Conservation (phyloP, 2,329 filamentous ascomycete genomes). For the Alternaria alternata region DNA sequence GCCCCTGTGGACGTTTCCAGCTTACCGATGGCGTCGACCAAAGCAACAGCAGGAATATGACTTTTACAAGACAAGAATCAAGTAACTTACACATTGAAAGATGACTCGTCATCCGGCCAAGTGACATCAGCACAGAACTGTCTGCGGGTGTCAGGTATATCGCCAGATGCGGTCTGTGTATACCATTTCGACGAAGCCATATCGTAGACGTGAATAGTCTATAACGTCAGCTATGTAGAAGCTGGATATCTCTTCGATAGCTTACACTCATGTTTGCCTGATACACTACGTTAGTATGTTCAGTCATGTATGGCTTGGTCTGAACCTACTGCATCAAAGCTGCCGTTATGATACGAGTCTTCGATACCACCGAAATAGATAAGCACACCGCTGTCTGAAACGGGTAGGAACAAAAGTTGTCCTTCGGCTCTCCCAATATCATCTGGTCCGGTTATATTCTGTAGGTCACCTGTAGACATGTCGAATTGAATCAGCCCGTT, state of each 20-base stretch:
- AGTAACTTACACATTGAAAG: constrained; percentile 67
- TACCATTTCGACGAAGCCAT: constrained; percentile 69
- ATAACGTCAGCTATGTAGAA: constrained; percentile 36
- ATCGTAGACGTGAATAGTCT: constrained; percentile 67
- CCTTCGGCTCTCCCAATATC: constrained; percentile 66
- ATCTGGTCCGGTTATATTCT: constrained; percentile 64
- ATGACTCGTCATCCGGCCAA: constrained; percentile 67
- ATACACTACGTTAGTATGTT: constrained; percentile 4
- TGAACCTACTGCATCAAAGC: constrained; percentile 44
- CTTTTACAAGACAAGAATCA: not conserved
- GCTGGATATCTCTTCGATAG: not conserved
- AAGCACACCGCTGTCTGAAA: constrained; percentile 66
- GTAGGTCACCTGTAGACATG: constrained; percentile 62
- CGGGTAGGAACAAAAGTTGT: constrained; percentile 66
- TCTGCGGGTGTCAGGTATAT: constrained; percentile 61
- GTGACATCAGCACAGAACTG: constrained; percentile 69
- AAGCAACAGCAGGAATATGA: not conserved
- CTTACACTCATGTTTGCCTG: constrained; percentile 50
- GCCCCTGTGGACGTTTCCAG: not conserved
- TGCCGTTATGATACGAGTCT: constrained; percentile 59
- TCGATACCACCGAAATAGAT: constrained; percentile 69
- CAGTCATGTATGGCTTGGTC: constrained; percentile 4
- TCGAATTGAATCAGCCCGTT: constrained; percentile 65
- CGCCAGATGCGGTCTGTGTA: constrained; percentile 63
- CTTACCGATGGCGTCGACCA: not conserved